Conservation (phyloP, 2,329 filamentous ascomycete genomes). For the Hypocrella siamensis region DNA sequence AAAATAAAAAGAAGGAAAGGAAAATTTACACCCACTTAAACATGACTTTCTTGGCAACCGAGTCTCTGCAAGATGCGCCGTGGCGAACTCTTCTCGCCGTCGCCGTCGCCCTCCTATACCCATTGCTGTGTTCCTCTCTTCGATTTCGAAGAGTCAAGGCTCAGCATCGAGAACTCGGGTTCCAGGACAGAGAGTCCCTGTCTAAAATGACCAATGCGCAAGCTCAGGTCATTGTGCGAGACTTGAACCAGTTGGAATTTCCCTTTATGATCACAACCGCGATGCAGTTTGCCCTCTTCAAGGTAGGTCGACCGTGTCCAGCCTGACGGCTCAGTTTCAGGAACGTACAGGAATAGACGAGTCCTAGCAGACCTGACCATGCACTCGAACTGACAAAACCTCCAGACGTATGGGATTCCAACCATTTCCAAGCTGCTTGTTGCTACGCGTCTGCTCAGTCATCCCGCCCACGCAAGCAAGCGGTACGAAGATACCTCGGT, state of each 20-base stretch:
- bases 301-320: conserved; percentile 9
- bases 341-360: too few species aligned
- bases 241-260: conserved; percentile 18
- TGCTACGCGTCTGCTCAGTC: conserved; percentile 4
- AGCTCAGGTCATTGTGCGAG: conserved; percentile 26
- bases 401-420: conserved; percentile 23
- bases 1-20: too few species aligned
- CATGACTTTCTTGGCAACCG: too few species aligned
- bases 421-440: conserved; percentile 20
- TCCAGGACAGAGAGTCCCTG: conserved; percentile 18
- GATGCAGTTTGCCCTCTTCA: conserved; percentile 24
- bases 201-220: conserved; percentile 25
- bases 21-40: too few species aligned
- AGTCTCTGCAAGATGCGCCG: too few species aligned
- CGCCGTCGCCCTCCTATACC: conserved; percentile 18
- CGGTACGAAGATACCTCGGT: conserved; percentile 15
- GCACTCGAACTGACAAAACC: background rate
- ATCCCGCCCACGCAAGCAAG: conserved; percentile 9
- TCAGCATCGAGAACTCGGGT: conserved; percentile 15
- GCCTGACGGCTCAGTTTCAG: background rate
- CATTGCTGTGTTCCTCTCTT: conserved; percentile 17
- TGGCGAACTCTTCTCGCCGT: too few species aligned
- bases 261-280: conserved; percentile 20
- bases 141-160: conserved; percentile 19
- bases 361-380: too few species aligned